Conservation (phyloP, 139 green algal genomes). For the Chlamydomonas eustigma region DNA sequence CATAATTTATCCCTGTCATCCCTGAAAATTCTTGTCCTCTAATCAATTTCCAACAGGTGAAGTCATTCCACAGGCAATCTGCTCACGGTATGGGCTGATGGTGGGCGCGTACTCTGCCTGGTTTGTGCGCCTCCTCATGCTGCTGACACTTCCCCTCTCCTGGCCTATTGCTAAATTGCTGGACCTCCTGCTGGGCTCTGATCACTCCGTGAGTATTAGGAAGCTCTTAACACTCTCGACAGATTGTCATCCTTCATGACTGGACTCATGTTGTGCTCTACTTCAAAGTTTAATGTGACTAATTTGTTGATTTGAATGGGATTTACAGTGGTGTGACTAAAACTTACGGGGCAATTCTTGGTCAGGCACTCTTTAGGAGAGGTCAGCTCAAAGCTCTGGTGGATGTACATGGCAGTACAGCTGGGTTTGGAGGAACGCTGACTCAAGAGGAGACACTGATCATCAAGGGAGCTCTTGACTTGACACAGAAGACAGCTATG, state of each 20-base stretch:
- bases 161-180: constrained; percentile 74
- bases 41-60: constrained; percentile 42
- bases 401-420: constrained; percentile 66
- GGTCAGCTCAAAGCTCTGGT: constrained; percentile 87
- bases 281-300: too few relatives aligned
- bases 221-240: not conserved
- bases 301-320: too few relatives aligned
- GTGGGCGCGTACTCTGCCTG: constrained; percentile 77
- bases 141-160: constrained; percentile 53
- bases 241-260: not conserved
- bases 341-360: too few relatives aligned
- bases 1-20: too few relatives aligned
- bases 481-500: constrained; percentile 70
- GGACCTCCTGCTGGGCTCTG: constrained; percentile 70
- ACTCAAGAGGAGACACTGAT: constrained; percentile 40
- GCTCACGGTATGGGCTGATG: constrained; percentile 74
- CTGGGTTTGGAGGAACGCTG: constrained; percentile 74
- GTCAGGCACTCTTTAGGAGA: constrained; percentile 67
- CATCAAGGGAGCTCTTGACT: constrained; percentile 80
- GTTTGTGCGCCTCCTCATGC: constrained; percentile 77
- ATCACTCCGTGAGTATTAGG: constrained; percentile 57
- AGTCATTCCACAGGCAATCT: constrained; percentile 78
- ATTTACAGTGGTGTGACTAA: too few relatives aligned
- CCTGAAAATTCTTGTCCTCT: too few relatives aligned
- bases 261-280: not conserved